Conservation (phyloP, 2,329 filamentous ascomycete genomes). For the Trichoderma lentiforme region DNA sequence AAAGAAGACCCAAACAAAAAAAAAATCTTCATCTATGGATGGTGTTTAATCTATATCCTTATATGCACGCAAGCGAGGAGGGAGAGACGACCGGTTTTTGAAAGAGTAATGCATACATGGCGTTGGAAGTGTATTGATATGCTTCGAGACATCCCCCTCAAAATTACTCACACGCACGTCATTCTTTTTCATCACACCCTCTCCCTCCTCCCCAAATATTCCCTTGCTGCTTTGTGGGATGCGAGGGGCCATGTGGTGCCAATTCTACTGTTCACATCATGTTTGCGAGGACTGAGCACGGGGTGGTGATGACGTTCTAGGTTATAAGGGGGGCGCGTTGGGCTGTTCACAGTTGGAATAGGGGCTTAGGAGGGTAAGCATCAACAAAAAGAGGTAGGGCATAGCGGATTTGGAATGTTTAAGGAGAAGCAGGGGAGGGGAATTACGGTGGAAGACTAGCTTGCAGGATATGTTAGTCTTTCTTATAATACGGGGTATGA, state of each 20-base stretch:
- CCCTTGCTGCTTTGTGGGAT: not conserved
- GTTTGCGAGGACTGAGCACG: not conserved
- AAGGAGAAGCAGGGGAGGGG: not conserved
- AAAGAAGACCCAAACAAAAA: not conserved
- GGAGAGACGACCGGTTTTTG: not conserved
- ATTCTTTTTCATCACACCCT: not conserved
- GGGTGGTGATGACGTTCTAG: not conserved
- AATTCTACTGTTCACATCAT: not conserved
- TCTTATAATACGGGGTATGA: slow-evolving; percentile 1
- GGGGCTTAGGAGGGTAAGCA: not conserved
- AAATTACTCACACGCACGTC: not conserved
- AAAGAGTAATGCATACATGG: slow-evolving; percentile 32
- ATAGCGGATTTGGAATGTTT: not conserved
- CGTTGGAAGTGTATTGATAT: slow-evolving; percentile 27
- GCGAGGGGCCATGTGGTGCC: not conserved
- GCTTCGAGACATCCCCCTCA: not conserved
- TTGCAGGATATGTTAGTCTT: slow-evolving; percentile 9
- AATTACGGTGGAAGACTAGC: not conserved
- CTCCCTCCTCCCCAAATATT: not conserved
- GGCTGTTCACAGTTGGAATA: not conserved
- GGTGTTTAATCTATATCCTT: not conserved
- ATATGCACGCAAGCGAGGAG: not conserved
- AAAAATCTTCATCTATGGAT: not conserved
- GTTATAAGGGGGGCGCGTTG: not conserved
- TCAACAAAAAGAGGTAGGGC: not conserved